A percentile compares a stretch with the other conserved stretches of the same genome.
Evolutionary conservation across 306 rosid species (phyloP).

Genomic region (Malus domestica): DNA sequence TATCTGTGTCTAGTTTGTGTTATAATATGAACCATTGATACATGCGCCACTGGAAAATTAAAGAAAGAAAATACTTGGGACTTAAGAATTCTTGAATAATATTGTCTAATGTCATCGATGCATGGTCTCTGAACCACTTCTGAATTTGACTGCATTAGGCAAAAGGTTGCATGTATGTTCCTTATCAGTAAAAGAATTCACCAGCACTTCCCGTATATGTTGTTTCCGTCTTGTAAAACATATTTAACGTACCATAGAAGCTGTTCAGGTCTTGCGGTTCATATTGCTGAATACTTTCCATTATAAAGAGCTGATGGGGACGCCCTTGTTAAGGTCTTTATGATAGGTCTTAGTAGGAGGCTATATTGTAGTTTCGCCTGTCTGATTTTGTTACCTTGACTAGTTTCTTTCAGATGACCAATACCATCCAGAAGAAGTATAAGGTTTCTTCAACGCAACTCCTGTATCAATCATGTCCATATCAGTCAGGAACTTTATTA

Average conservation of each 20-base stretch:
- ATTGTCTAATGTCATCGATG: not conserved
- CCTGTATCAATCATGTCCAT: constrained; percentile 86
- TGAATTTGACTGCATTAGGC: not conserved
- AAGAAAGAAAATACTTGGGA: not conserved
- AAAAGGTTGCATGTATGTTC: not conserved
- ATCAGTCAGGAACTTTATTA: constrained; percentile 78
- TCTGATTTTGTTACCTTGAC: constrained; percentile 47
- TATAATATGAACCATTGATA: not conserved
- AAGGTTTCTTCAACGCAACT: constrained; percentile 99
- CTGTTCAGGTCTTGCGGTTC: not conserved
- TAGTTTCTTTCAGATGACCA: constrained; percentile 75
- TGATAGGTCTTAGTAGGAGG: not conserved
- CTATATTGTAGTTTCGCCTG: not conserved
- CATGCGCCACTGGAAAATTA: not conserved
- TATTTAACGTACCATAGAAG: not conserved
- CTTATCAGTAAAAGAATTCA: not conserved
- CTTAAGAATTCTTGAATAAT: not conserved
- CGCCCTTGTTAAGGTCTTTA: not conserved
- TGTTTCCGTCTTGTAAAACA: not conserved
- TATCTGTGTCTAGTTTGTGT: not conserved
- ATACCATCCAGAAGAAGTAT: constrained; percentile 88
- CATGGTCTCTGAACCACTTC: not conserved
- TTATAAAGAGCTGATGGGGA: not conserved
- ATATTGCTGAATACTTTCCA: not conserved
- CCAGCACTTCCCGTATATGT: not conserved